Evolutionary conservation across 148 eudicot genomes (phyloP).

Genomic region (Dianthus caryophyllus): DNA sequence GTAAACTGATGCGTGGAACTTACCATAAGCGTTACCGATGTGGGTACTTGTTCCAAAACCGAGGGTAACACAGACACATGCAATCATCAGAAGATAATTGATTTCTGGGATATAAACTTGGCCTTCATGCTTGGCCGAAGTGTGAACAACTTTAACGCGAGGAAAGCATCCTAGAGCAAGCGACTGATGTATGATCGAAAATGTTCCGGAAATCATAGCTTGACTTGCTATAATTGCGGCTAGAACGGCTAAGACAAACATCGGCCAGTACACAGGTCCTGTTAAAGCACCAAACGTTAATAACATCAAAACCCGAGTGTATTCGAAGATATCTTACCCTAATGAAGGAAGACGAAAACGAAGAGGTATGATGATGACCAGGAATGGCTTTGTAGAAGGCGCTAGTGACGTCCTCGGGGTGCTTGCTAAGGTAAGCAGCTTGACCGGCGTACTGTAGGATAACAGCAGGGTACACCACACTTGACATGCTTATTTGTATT

Average conservation of each 20-base stretch:
- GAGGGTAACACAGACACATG: constrained; percentile 25
- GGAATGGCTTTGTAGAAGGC: constrained; percentile 34
- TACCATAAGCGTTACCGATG: constrained; percentile 41
- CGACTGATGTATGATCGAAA: constrained; percentile 40
- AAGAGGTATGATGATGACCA: constrained; percentile 23
- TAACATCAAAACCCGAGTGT: too few relatives aligned
- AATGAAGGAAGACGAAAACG: too few relatives aligned
- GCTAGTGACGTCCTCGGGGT: constrained; percentile 10
- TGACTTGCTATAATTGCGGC: constrained; percentile 53
- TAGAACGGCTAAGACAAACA: constrained; percentile 40
- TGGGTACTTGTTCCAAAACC: constrained; percentile 24
- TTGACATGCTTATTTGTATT: constrained; percentile 34
- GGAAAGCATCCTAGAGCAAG: constrained; percentile 32
- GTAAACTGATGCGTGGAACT: neutral
- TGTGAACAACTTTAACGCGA: constrained; percentile 31
- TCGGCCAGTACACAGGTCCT: constrained; percentile 38
- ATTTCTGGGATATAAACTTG: constrained; percentile 36
- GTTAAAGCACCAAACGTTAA: neutral
- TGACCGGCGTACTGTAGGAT: constrained; percentile 37
- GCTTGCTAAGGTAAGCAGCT: constrained; percentile 33
- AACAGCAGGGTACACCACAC: constrained; percentile 35
- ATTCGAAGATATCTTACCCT: too few relatives aligned
- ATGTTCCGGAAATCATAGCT: constrained; percentile 39
- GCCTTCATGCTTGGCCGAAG: constrained; percentile 33
- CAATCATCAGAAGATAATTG: constrained; percentile 27